phyloP scores from a whole-genome alignment of 2,329 filamentous ascomycete species.

The Xylaria sp. region DNA sequence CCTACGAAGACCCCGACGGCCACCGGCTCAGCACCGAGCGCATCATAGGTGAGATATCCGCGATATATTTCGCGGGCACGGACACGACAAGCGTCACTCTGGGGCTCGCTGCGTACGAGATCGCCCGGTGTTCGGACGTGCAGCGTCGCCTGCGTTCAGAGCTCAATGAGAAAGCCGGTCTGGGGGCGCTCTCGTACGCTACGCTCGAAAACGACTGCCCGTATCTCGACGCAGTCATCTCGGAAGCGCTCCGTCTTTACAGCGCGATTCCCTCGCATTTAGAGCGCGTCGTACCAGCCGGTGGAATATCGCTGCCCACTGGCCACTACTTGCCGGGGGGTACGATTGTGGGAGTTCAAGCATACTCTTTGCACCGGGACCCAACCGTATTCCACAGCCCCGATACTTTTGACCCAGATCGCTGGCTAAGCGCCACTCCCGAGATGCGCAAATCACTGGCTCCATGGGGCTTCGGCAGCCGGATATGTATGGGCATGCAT shows the following conservation, averaged over 20 bases:
- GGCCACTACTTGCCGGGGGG: neutral
- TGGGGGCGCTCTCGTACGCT: neutral
- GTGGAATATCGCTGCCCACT: neutral
- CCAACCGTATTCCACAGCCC: neutral
- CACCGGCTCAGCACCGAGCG: neutral
- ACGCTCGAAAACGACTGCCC: neutral
- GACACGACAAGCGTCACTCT: neutral
- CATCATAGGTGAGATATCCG: neutral
- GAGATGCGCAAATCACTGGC: slow-evolving; percentile 2
- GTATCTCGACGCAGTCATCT: neutral
- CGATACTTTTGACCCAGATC: neutral
- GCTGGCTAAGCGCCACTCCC: neutral
- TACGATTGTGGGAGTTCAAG: neutral
- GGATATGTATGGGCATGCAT: slow-evolving; percentile 3
- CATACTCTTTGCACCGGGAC: neutral
- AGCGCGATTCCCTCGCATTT: slow-evolving; percentile 1
- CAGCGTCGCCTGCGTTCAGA: neutral
- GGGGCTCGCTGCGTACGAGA: neutral
- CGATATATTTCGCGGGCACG: neutral
- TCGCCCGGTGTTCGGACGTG: neutral
- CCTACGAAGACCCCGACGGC: neutral
- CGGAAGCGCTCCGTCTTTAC: neutral
- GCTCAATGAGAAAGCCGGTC: neutral
- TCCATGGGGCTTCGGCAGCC: slow-evolving; percentile 1
- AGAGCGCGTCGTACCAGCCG: slow-evolving; percentile 2